Conservation (phyloP, 2,329 filamentous ascomycete species). For the Cordyceps farinosa region DNA sequence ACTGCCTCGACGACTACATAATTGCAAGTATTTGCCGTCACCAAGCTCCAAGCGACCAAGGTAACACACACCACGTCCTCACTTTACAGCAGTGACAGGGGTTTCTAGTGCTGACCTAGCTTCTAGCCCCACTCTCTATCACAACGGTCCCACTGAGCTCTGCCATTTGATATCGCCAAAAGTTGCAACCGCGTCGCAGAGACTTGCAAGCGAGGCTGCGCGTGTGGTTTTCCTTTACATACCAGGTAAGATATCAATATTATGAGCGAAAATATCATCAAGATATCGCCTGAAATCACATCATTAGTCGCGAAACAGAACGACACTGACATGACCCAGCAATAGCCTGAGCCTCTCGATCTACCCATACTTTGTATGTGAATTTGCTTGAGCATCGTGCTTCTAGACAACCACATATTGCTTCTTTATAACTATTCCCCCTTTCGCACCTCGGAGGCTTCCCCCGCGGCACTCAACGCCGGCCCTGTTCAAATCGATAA, state of each 20-base stretch:
- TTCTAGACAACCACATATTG: background rate
- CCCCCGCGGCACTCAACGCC: too few relatives aligned
- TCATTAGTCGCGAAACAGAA: background rate
- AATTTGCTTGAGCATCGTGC: background rate
- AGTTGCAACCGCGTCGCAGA: background rate
- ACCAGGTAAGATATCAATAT: background rate
- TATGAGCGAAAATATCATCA: too few relatives aligned
- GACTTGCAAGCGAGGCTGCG: background rate
- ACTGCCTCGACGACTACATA: background rate
- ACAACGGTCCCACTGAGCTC: slow-evolving; percentile 9
- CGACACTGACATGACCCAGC: background rate
- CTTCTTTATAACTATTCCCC: too few relatives aligned
- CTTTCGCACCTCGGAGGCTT: background rate
- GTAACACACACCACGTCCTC: slow-evolving; percentile 8
- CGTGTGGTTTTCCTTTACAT: background rate
- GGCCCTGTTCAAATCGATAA: background rate
- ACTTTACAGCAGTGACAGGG: slow-evolving; percentile 8
- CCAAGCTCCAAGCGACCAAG: background rate
- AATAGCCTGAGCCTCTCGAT: background rate
- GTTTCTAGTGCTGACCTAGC: slow-evolving; percentile 17
- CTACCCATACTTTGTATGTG: too few relatives aligned
- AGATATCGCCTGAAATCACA: background rate
- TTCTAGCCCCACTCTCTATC: slow-evolving; percentile 1
- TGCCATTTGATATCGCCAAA: slow-evolving; percentile 4
- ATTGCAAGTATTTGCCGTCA: background rate